A percentile compares a stretch with the other conserved stretches of the same genome.
phyloP scores from a whole-genome alignment of 2,329 filamentous ascomycete genomes.

The Chalara sp. region DNA sequence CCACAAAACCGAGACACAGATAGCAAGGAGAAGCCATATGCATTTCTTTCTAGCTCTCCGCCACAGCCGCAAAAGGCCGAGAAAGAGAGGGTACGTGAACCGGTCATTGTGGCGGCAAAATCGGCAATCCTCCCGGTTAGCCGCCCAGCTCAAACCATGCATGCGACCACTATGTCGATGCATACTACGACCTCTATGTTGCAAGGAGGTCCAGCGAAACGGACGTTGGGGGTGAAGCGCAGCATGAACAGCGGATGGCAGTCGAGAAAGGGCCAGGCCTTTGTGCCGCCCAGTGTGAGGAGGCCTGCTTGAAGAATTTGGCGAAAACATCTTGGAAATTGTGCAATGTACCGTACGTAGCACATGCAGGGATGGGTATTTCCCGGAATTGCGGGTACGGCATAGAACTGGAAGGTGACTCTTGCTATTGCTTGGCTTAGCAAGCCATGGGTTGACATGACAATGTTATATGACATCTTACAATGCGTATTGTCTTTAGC shows the following conservation, averaged over 20 bases:
- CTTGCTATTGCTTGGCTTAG: too few species aligned
- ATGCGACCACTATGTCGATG: conserved; percentile 19
- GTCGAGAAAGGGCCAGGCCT: conserved; percentile 17
- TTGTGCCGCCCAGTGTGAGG: conserved; percentile 22
- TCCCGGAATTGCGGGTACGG: too few species aligned
- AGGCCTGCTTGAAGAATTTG: background rate
- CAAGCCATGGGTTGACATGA: too few species aligned
- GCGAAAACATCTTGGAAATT: too few species aligned
- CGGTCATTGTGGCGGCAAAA: conserved; percentile 9
- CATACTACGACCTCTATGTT: conserved; percentile 17
- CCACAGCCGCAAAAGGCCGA: conserved; percentile 11
- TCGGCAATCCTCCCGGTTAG: conserved; percentile 18
- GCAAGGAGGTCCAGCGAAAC: conserved; percentile 23
- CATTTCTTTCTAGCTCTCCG: conserved; percentile 27
- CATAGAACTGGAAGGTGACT: too few species aligned
- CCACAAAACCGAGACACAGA: background rate
- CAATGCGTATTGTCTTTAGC: too few species aligned
- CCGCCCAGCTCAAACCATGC: conserved; percentile 16
- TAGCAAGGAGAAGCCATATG: conserved; percentile 11
- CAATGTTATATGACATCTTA: too few species aligned
- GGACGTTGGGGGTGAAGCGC: conserved; percentile 40
- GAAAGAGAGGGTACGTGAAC: conserved; percentile 1
- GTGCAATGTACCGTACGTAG: too few species aligned
- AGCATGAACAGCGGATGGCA: conserved; percentile 42
- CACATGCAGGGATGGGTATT: too few species aligned